Evolutionary conservation across 2,329 filamentous ascomycete genomes (phyloP).

Genomic region (Hymenoscyphus scutula): DNA sequence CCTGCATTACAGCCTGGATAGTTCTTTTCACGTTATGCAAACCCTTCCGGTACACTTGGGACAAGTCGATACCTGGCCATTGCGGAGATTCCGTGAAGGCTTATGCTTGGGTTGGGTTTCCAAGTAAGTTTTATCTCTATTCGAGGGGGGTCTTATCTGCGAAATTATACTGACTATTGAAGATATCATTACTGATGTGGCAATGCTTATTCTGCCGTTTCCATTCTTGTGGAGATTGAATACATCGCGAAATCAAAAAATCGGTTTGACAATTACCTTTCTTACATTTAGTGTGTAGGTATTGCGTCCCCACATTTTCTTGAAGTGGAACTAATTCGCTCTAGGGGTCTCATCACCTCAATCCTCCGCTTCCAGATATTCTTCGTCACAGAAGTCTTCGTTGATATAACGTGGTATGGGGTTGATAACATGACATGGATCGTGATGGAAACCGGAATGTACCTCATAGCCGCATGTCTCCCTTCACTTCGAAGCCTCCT

Average conservation of each 20-base stretch:
- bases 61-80: slow-evolving; percentile 16
- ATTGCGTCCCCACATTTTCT: neutral
- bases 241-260: slow-evolving; percentile 41
- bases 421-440: slow-evolving; percentile 12
- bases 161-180: slow-evolving; percentile 24
- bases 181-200: slow-evolving; percentile 47
- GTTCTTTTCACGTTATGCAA: slow-evolving; percentile 20
- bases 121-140: neutral
- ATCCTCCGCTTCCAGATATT: slow-evolving; percentile 15
- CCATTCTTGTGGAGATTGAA: slow-evolving; percentile 46
- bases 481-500: slow-evolving; percentile 14
- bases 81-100: slow-evolving; percentile 1
- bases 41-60: slow-evolving; percentile 22
- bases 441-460: slow-evolving; percentile 17
- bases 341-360: slow-evolving; percentile 16
- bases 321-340: neutral
- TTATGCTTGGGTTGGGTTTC: slow-evolving; percentile 1
- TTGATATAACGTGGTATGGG: slow-evolving; percentile 13
- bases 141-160: neutral
- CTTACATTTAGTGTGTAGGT: slow-evolving; percentile 45
- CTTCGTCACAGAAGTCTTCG: neutral
- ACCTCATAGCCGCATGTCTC: slow-evolving; percentile 17
- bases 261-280: slow-evolving; percentile 45
- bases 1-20: slow-evolving; percentile 12
- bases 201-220: slow-evolving; percentile 45